These are phyloP conservation scores for Aspergillus persii DNA, from an alignment of 2,329 filamentous ascomycete species.

Conservation along the genomic window DNA sequence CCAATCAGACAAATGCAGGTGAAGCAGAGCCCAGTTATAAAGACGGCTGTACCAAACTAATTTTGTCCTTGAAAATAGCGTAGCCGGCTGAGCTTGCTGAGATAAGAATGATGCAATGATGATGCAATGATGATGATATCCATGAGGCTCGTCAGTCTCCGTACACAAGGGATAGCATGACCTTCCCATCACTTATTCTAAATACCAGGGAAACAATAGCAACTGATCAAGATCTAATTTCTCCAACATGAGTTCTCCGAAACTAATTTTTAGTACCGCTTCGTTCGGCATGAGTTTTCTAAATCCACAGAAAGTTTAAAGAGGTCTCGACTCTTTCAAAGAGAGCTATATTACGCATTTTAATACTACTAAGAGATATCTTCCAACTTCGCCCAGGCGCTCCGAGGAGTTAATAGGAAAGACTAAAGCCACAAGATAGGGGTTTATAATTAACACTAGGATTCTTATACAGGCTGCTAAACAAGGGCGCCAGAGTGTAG, in stretches of 20 bases:
- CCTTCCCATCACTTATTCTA: too few relatives aligned
- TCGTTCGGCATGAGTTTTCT: not conserved
- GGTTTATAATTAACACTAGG: conserved; percentile 37
- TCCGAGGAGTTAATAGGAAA: conserved; percentile 35
- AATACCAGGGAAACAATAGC: too few relatives aligned
- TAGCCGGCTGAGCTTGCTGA: too few relatives aligned
- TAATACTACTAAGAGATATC: conserved; percentile 35
- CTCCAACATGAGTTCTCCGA: not conserved
- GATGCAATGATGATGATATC: too few relatives aligned
- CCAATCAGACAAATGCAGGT: too few relatives aligned
- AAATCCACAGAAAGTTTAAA: not conserved
- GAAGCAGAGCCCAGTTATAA: too few relatives aligned
- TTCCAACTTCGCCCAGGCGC: conserved; percentile 29
- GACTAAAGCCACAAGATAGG: conserved; percentile 16
- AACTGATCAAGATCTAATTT: too few relatives aligned
- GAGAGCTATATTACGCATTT: not conserved
- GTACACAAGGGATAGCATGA: too few relatives aligned
- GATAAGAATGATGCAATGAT: too few relatives aligned
- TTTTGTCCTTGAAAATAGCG: too few relatives aligned
- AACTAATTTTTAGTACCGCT: not conserved
- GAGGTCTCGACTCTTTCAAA: not conserved
- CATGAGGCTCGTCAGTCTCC: too few relatives aligned
- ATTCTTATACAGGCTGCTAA: conserved; percentile 22
- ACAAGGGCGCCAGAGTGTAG: not conserved
- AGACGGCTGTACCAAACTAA: too few relatives aligned